phyloP scores from a whole-genome alignment of 2,329 filamentous ascomycete species.

The Alternaria gansuensis region DNA sequence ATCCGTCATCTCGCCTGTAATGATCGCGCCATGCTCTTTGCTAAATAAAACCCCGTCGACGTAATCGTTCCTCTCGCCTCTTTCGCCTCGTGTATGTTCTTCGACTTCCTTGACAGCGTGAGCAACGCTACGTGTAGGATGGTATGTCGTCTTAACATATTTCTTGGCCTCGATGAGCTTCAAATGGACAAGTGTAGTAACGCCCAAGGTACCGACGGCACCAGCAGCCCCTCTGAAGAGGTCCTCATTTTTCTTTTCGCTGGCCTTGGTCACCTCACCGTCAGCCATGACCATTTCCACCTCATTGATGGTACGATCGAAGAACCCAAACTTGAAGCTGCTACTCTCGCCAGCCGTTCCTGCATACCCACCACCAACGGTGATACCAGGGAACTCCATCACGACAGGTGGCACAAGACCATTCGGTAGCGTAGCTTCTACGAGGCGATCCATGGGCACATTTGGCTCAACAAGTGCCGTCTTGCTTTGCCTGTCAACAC shows the following conservation, averaged over 20 bases:
- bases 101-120: constrained; percentile 56
- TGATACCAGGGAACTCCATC: constrained; percentile 78
- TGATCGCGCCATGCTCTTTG: constrained; percentile 53
- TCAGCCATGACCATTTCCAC: constrained; percentile 72
- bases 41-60: constrained; percentile 62
- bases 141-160: constrained; percentile 61
- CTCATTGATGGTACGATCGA: constrained; percentile 68
- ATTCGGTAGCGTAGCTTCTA: constrained; percentile 65
- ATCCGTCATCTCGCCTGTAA: constrained; percentile 57
- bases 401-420: constrained; percentile 71
- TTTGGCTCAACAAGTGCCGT: constrained; percentile 75
- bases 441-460: constrained; percentile 72
- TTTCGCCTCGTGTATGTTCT: constrained; percentile 49
- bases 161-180: constrained; percentile 57
- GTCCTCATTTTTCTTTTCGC: constrained; percentile 64
- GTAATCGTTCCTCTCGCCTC: constrained; percentile 55
- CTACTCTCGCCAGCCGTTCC: constrained; percentile 74
- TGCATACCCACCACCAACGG: constrained; percentile 72
- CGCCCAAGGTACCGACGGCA: constrained; percentile 72
- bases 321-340: constrained; percentile 73
- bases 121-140: constrained; percentile 54
- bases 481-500: constrained; percentile 62
- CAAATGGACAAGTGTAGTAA: constrained; percentile 67
- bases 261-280: constrained; percentile 65
- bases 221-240: constrained; percentile 72